Evolutionary conservation across 192 early-diverging fungal species (phyloP), one percentile per base, ranked within the genome.

Genomic region (Entomortierella parvispora): DNA sequence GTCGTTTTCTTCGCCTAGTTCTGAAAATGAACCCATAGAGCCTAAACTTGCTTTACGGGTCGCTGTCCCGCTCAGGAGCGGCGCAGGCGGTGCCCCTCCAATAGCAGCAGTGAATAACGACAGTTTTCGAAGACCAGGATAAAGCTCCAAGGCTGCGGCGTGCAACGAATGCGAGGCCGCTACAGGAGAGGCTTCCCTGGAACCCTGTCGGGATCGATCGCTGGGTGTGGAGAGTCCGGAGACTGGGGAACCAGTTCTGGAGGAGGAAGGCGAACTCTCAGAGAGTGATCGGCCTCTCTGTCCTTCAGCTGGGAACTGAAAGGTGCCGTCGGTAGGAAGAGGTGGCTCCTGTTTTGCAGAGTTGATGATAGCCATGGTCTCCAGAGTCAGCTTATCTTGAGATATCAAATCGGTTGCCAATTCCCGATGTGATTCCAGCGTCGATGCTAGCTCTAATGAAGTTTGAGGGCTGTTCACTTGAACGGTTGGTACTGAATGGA

Each of bases 31-130:
- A 43, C 28, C 49, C 29, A 40, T 23, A 7, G 72, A 76, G 1
- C 64, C 72, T 4, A 53, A 31, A 52, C 65, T 77, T 15, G 58
- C 72, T 20, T 77, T 77, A 12, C 72, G 43, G 5, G 37, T 40
- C 37, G 37, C 12, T 12, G 37, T 12, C 10, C 57, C 32, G 8
- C 28, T 46, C 45, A 77, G 33, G 47, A 77, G 42, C 29, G 72
- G 50, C 20, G 72, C 65, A 17, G 72, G 72, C 0, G 72, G 72
- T 2, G 51, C 29, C 4, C 47, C 60, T 8, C 60, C 60, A 11
- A 58, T 31, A 14, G 58, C 54, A 2, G 72, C 72, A 25, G 72
- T 77, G 32, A 77, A 77, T 11, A 77, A 28, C n/a, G 72, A 77
- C 7, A 77, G 29, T 29, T 77, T 77, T 4, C 72, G 43, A 23